Evolutionary conservation across 2,329 filamentous ascomycete genomes (phyloP), one percentile per base, ranked within the genome.

Genomic region (Niveomyces coronatus): DNA sequence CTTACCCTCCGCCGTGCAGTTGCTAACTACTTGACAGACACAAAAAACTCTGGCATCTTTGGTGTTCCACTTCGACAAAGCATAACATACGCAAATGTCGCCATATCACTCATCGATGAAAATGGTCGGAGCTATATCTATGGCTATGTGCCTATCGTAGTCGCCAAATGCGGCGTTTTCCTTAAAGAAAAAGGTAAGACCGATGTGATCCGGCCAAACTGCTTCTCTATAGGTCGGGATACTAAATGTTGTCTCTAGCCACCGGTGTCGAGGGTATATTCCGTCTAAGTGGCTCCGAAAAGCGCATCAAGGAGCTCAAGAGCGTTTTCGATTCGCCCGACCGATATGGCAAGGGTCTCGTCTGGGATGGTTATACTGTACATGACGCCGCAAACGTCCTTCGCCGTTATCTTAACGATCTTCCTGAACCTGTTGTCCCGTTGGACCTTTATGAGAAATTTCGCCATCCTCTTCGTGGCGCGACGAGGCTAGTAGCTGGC

Each of bases 301-400:
- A 95, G 64, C 83, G 91, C 45, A 98, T 98, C 65, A 98, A 96
- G 60, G 91, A 96, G 58, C 74, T 98, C 20, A 89, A 93, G 60
- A 77, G 74, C 19, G 75, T 86, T 3, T 98, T 98, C 61, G 85
- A 96, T 61, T 94, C 89, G 0, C 91, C 91, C 28, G 86, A 94
- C 52, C 76, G 88, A 51, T 98, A 94, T 58, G 91, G 91, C 39
- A 98, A 98, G 62, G 91, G 91, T 13, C 71, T 98, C 18, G 85
- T 94, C 51, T 98, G 91, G 91, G 83, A 86, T 32, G 91, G 91
- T 32, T 98, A 94, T 58, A 98, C 91, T 1, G 91, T 98, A 29
- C 91, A 98, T 61, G 91, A 98, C 70, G 91, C 91, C 18, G 88
- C 91, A 52, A 98, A 96, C 55, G 89, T 98, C 44, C 73, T 98